phyloP scores from a whole-genome alignment of 2,329 filamentous ascomycete species.

The Microdochium bolleyi region DNA sequence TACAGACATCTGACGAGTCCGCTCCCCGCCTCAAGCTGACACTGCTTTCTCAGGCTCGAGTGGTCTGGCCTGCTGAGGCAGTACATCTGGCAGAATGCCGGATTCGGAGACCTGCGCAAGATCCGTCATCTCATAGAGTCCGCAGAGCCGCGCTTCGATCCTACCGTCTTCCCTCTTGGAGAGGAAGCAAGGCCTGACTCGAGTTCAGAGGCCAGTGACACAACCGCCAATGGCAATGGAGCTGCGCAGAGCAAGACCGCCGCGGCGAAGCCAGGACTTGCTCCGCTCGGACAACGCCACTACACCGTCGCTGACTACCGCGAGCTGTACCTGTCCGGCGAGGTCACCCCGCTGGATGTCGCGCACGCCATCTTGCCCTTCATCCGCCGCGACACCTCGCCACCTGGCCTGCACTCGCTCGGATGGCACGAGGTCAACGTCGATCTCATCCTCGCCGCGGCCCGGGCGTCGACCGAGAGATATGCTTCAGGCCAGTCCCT shows the following conservation, averaged over 20 bases:
- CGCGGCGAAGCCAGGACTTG: no score
- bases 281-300: neutral
- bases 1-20: neutral
- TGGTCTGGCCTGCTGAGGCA: slow-evolving; percentile 53
- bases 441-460: slow-evolving; percentile 31
- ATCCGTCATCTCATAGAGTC: slow-evolving; percentile 43
- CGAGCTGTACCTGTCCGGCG: slow-evolving; percentile 32
- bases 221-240: neutral
- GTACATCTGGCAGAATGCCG: slow-evolving; percentile 63
- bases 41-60: slow-evolving; percentile 32
- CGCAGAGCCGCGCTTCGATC: slow-evolving; percentile 38
- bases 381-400: slow-evolving; percentile 28
- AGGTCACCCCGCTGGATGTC: slow-evolving; percentile 36
- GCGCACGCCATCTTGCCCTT: slow-evolving; percentile 35
- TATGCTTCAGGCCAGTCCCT: slow-evolving; percentile 48
- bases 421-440: slow-evolving; percentile 36
- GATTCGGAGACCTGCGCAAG: slow-evolving; percentile 39
- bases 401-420: slow-evolving; percentile 28
- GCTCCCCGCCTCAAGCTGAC: neutral
- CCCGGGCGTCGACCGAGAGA: slow-evolving; percentile 33
- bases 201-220: slow-evolving; percentile 8
- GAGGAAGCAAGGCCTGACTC: slow-evolving; percentile 29
- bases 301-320: slow-evolving; percentile 32
- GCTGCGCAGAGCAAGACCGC: no score
- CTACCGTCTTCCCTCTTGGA: slow-evolving; percentile 32